These are phyloP conservation scores for Penicillium hesseltinei DNA, from an alignment of 2,329 filamentous ascomycete species.

Conservation along the genomic window DNA sequence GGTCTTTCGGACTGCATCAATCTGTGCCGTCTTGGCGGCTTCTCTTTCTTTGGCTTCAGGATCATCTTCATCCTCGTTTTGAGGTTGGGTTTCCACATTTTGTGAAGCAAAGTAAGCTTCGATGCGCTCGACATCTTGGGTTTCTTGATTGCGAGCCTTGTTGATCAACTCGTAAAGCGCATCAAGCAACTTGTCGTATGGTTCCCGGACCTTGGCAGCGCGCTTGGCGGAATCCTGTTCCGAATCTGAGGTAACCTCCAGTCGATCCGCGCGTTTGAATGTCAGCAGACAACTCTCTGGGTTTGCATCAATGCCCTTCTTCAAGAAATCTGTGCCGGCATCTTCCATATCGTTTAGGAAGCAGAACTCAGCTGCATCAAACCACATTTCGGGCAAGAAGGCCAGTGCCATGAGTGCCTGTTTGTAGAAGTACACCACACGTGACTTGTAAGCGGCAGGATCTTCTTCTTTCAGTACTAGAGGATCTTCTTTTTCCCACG, in stretches of 20 bases:
- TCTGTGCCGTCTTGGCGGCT: slow-evolving; percentile 53
- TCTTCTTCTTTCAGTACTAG: slow-evolving; percentile 84
- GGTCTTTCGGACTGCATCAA: slow-evolving; percentile 61
- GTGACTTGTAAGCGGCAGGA: slow-evolving; percentile 67
- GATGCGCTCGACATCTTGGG: slow-evolving; percentile 57
- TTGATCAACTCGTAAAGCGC: slow-evolving; percentile 84
- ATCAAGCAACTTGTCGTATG: slow-evolving; percentile 78
- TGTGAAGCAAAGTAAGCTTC: slow-evolving; percentile 53
- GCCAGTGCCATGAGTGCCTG: slow-evolving; percentile 89
- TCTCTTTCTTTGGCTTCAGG: slow-evolving; percentile 52
- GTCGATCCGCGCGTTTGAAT: slow-evolving; percentile 82
- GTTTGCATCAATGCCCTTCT: slow-evolving; percentile 81
- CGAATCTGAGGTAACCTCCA: slow-evolving; percentile 73
- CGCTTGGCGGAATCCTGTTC: slow-evolving; percentile 67
- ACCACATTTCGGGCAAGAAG: slow-evolving; percentile 96
- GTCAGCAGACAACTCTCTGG: slow-evolving; percentile 89
- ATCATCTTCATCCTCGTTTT: slow-evolving; percentile 56
- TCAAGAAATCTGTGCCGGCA: slow-evolving; percentile 75
- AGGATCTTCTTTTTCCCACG: slow-evolving; percentile 92
- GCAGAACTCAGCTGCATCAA: slow-evolving; percentile 90
- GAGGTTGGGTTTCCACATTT: slow-evolving; percentile 38
- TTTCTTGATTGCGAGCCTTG: slow-evolving; percentile 65
- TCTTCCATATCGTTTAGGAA: slow-evolving; percentile 70
- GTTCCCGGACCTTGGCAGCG: slow-evolving; percentile 73
- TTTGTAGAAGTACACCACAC: slow-evolving; percentile 87